Base-by-base conservation (phyloP, 495 filamentous ascomycete genomes). In the Astrocystis sublimbata region DNA sequence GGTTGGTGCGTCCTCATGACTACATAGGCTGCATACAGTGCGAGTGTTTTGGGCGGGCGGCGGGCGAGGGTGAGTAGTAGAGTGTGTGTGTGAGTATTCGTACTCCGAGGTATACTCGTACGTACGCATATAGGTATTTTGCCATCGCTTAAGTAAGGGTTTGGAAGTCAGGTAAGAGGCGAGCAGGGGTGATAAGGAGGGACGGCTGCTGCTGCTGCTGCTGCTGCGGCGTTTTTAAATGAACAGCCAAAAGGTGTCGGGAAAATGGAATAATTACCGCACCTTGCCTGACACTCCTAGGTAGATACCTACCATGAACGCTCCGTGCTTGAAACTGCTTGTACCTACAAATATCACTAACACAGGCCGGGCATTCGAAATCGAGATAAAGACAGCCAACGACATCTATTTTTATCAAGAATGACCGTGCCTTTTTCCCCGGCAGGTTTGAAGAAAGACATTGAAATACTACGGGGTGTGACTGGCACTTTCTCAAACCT, bases 221-320 rank as follows among this genome's bases (percentile, higher is more conserved):
- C n/a, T n/a, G n/a, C n/a, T n/a, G n/a, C n/a, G n/a, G n/a, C n/a
- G n/a, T n/a, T n/a, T n/a, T n/a, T n/a, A n/a, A n/a, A n/a, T 46
- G 43, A 17, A 49, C 46, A n/a, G 46, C n/a, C 4, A 21, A 47
- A 5, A 40, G 21, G 33, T 24, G 17, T 38, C 51, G 31, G 51
- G 17, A 54, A 54, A 38, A 54, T 54, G 51, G 51, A 54, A 54
- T 54, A 54, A 54, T 54, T 54, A 54, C 10, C 33, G 51, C 33
- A 36, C 21, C 33, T 40, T 33, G 51, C 51, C 40, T 54, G 26
- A 24, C n/a, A 54, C 51, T 54, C 40, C 36, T 24, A 10, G n/a
- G 15, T 5, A 1, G 12, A 23, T 9, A 21, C 2, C 7, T 2
- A 23, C 23, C 49, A 19, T 7, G 17, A 52, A 13, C n/a, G n/a